These are phyloP conservation scores for Xerocomus amazonicus DNA, from an alignment of 1,284 basidiomycete species.

Conservation along the genomic window DNA sequence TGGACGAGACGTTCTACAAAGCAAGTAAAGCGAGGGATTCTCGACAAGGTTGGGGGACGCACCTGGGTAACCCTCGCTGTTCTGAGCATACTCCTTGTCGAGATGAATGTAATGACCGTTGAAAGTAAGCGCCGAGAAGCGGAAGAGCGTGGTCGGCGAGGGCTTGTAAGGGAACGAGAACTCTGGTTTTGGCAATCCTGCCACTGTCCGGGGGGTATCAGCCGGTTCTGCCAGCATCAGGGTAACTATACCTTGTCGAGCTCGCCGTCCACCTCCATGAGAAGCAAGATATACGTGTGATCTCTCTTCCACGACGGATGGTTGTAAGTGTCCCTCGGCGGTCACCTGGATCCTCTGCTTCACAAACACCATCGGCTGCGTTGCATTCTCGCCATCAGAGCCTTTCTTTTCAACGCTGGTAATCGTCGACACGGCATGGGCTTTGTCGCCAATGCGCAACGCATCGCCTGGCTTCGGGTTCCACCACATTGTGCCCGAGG, in stretches of 20 bases:
- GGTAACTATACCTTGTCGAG: conserved; percentile 42
- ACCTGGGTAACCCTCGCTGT: conserved; percentile 74
- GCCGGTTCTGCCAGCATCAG: not conserved
- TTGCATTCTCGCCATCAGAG: conserved; percentile 40
- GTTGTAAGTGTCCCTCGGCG: conserved; percentile 38
- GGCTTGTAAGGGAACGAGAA: conserved; percentile 67
- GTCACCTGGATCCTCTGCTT: conserved; percentile 58
- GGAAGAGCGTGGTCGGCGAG: conserved; percentile 69
- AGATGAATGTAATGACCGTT: conserved; percentile 75
- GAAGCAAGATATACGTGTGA: conserved; percentile 71
- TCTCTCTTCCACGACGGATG: conserved; percentile 63
- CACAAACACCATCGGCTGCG: conserved; percentile 72
- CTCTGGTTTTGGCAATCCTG: conserved; percentile 49
- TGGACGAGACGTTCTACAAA: conserved; percentile 72
- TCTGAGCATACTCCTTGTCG: conserved; percentile 65
- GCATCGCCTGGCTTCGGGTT: conserved; percentile 36
- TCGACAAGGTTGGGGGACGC: conserved; percentile 12
- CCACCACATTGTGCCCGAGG: conserved; percentile 71
- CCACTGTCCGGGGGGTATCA: conserved; percentile 35
- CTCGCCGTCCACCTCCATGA: conserved; percentile 29
- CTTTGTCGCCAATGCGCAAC: conserved; percentile 54
- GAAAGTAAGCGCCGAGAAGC: conserved; percentile 82
- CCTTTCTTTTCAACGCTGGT: conserved; percentile 63
- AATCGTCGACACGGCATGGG: conserved; percentile 50
- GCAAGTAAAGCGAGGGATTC: not conserved